Percentiles rank a stretch among this genome's conserved stretches.
phyloP scores from a whole-genome alignment of 495 filamentous ascomycete genomes.

The Chaetomium tenue region DNA sequence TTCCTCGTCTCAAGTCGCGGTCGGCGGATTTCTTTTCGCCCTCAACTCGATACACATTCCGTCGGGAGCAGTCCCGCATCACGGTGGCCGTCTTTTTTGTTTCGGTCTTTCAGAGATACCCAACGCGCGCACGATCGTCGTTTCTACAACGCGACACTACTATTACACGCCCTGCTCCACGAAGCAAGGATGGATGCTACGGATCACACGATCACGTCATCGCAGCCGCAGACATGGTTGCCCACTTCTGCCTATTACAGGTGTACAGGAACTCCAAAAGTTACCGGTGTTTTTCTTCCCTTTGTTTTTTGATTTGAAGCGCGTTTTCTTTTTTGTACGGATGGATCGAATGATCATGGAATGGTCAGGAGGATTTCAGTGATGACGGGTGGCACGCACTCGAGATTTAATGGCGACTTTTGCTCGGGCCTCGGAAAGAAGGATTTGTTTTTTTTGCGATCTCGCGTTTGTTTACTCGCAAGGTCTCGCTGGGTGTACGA shows the following conservation, averaged over 20 bases:
- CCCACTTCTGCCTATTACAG: neutral
- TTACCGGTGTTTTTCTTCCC: constrained; percentile 15
- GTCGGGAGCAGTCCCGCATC: constrained; percentile 33
- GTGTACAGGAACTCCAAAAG: constrained; percentile 26
- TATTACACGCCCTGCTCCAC: constrained; percentile 3
- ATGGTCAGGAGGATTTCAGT: constrained; percentile 1
- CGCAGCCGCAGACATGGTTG: neutral
- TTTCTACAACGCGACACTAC: constrained; percentile 3
- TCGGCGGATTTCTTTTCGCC: neutral
- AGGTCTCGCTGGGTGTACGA: constrained; percentile 23
- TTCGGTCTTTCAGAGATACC: constrained; percentile 21
- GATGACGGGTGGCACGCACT: neutral
- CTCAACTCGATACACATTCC: constrained; percentile 22
- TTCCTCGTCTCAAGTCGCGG: neutral
- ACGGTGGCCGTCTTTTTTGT: constrained; percentile 20
- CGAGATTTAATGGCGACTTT: constrained; percentile 14
- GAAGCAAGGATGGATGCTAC: constrained; percentile 12
- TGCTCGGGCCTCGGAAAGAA: neutral
- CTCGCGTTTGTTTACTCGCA: constrained; percentile 11
- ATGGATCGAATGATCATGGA: constrained; percentile 15
- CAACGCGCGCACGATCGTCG: constrained; percentile 4
- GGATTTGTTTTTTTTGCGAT: constrained; percentile 19
- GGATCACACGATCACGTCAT: constrained; percentile 3
- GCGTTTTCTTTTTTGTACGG: neutral
- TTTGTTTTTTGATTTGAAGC: constrained; percentile 1